Conservation (phyloP, 345 rosid species). For the thale cress (Arabidopsis thaliana) region TAIR10.1 NC_003071.7:2978001-2978500, state of each 20-base stretch:
- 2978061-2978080: conserved; percentile 63
- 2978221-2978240: conserved; percentile 72
- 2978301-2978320: neutral
- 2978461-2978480: conserved; percentile 69
- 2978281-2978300: conserved; percentile 18
- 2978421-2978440: conserved; percentile 78
- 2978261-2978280: conserved; percentile 88
- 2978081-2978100: conserved; percentile 84
- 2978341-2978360: conserved; percentile 70
- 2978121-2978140: conserved; percentile 69
- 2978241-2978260: conserved; percentile 69
- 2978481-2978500: conserved; percentile 68
- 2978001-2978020: conserved; percentile 47
- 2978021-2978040: conserved; percentile 46
- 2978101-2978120: conserved; percentile 70
- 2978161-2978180: conserved; percentile 81
- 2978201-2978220: conserved; percentile 67
- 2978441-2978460: conserved; percentile 66
- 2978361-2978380: conserved; percentile 73
- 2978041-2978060: conserved; percentile 60
- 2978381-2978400: conserved; percentile 59
- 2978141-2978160: conserved; percentile 88
- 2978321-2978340: neutral
- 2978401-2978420: conserved; percentile 67
- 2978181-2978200: conserved; percentile 60